Base-by-base conservation (phyloP, 2,329 filamentous ascomycete species). In the Blastomyces gilchristii region DNA sequence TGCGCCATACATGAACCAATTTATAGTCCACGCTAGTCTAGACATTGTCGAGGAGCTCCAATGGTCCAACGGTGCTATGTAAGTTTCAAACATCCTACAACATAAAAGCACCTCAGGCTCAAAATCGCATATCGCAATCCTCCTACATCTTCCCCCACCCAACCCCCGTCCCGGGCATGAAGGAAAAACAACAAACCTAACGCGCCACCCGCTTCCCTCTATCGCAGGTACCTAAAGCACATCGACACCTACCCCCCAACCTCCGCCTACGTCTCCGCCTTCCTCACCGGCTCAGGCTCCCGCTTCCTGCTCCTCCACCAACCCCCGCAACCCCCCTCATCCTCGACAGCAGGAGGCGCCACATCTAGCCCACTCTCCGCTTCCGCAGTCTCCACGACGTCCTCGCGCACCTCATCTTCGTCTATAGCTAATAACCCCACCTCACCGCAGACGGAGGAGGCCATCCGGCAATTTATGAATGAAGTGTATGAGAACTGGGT, bases 401-500 rank as follows among this genome's bases (percentile, higher is more conserved):
- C 72, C 9, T 70, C 71, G 12, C 71, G 74, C 28, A 69, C 85
- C 54, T 84, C 83, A 22, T 86, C 84, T 65, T 87, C 87, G n/a
- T 86, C 86, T 50, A 87, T 91, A 63, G 88, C 85, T 63, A 87
- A 88, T 68, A 97, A 96, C 75, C 93, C 93, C 0, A 93, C 87
- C 2, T 89, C 87, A 64, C 87, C 91, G 6, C 90, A 93, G 73
- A 96, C 93, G 5, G 94, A 99, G 78, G 94, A 99, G 78, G 93
- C 94, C 4, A 89, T 97, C 69, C 87, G 91, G 73, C 90, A 90
- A 76, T 99, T 97, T 79, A 96, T 99, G 79, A 82, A 84, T 18
- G 94, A 99, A 73, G 89, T 97, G 14, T 97, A 97, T 78, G 94
- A 99, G 78, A 91, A 87, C 69, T 99, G 93, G 87, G 85, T 96